Percentiles rank a stretch among this genome's conserved stretches.
Conservation (phyloP, 2,329 filamentous ascomycete species). For the Raffaelea deltoideospora region DNA sequence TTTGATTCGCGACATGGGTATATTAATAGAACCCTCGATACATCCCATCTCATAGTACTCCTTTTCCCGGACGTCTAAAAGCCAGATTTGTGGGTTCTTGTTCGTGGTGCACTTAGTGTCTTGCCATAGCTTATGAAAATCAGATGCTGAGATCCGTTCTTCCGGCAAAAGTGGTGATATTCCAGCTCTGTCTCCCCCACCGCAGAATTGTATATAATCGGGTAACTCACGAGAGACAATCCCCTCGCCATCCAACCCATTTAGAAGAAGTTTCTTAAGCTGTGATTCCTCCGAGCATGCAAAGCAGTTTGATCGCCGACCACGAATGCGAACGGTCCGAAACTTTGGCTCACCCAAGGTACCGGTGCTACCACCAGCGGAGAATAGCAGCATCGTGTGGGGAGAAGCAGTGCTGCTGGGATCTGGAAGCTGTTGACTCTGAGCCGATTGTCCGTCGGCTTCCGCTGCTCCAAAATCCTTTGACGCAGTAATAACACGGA, state of each 20-base stretch:
- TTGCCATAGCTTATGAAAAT: conserved; percentile 31
- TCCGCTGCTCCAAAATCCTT: background rate
- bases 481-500: conserved; percentile 55
- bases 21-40: conserved; percentile 60
- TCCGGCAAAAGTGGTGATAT: conserved; percentile 35
- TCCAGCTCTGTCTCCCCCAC: conserved; percentile 17
- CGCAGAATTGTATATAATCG: conserved; percentile 82
- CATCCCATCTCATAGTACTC: conserved; percentile 73
- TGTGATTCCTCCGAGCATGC: conserved; percentile 53
- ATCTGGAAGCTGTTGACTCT: background rate
- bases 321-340: conserved; percentile 58
- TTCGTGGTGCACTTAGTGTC: no score
- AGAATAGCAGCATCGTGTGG: conserved; percentile 30
- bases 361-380: conserved; percentile 23
- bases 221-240: conserved; percentile 33
- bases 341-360: conserved; percentile 30
- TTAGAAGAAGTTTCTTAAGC: no score
- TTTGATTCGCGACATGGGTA: conserved; percentile 47
- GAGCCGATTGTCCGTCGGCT: background rate
- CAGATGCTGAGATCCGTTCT: conserved; percentile 51
- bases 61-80: conserved; percentile 74
- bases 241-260: no score
- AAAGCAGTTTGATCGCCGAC: conserved; percentile 54
- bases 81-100: conserved; percentile 26
- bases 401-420: conserved; percentile 1